Evolutionary conservation across 2,329 filamentous ascomycete genomes (phyloP).

Genomic region (Sphaerulina populicola): DNA sequence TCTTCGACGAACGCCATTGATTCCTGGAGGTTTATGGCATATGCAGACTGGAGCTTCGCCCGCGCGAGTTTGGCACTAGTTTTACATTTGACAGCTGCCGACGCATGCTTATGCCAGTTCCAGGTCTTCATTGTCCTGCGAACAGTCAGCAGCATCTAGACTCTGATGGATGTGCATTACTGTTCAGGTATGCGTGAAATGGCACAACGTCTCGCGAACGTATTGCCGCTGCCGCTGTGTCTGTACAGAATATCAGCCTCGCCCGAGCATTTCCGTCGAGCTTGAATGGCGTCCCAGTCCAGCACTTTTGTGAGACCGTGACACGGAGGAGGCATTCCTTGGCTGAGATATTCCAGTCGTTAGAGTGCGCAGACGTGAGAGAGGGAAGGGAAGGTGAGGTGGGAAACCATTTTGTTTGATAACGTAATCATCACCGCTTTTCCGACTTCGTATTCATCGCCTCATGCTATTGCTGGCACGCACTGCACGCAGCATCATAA

Average conservation of each 20-base stretch:
- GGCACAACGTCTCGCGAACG: not conserved
- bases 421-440: no score
- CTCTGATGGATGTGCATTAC: not conserved
- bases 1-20: not conserved
- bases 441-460: not conserved
- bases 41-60: not conserved
- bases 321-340: slow-evolving; percentile 9
- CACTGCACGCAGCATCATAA: slow-evolving; percentile 11
- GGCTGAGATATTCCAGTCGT: not conserved
- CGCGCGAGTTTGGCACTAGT: not conserved
- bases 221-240: not conserved
- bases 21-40: not conserved
- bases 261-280: slow-evolving; percentile 5
- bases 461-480: no score
- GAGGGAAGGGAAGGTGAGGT: no score
- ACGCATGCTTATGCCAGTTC: not conserved
- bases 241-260: not conserved
- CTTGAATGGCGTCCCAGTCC: not conserved
- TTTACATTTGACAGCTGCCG: slow-evolving; percentile 1
- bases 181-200: not conserved
- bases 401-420: no score
- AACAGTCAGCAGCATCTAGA: not conserved
- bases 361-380: no score
- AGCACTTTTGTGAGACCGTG: not conserved
- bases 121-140: not conserved